A percentile compares a stretch with the other conserved stretches of the same genome.
Conservation (phyloP, 345 rosid species). For the Citrus medica region DNA sequence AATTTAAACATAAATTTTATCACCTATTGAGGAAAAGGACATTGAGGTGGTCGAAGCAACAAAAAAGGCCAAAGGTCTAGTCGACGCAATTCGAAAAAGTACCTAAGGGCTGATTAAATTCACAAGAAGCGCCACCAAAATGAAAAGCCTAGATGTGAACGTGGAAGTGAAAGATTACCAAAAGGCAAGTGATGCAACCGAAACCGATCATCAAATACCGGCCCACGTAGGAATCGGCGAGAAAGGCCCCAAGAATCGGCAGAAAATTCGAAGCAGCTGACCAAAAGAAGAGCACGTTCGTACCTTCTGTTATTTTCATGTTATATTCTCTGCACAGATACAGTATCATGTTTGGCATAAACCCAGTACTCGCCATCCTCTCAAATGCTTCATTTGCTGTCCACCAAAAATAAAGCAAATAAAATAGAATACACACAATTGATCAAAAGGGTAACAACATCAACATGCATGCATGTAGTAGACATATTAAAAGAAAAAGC, state of each 20-base stretch:
- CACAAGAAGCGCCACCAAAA: background rate
- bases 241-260: conserved; percentile 59
- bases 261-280: conserved; percentile 49
- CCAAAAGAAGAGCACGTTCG: conserved; percentile 52
- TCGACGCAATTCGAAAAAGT: too few species aligned
- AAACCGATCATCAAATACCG: conserved; percentile 47
- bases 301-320: conserved; percentile 39
- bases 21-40: too few species aligned
- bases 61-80: background rate
- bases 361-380: conserved; percentile 53
- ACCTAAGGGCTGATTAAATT: too few species aligned
- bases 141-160: background rate
- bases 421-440: too few species aligned
- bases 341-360: conserved; percentile 56
- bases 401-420: background rate
- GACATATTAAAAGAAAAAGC: too few species aligned
- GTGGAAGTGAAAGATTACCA: conserved; percentile 20
- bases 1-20: too few species aligned
- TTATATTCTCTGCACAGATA: conserved; percentile 52
- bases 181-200: conserved; percentile 44
- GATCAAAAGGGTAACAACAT: too few species aligned
- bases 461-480: background rate
- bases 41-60: background rate
- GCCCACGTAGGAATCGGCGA: conserved; percentile 68
- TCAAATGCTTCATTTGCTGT: conserved; percentile 68